Evolutionary conservation across 2,329 filamentous ascomycete species (phyloP), one percentile per base, ranked within the genome.

Genomic region (Bipolaris oryzae): DNA sequence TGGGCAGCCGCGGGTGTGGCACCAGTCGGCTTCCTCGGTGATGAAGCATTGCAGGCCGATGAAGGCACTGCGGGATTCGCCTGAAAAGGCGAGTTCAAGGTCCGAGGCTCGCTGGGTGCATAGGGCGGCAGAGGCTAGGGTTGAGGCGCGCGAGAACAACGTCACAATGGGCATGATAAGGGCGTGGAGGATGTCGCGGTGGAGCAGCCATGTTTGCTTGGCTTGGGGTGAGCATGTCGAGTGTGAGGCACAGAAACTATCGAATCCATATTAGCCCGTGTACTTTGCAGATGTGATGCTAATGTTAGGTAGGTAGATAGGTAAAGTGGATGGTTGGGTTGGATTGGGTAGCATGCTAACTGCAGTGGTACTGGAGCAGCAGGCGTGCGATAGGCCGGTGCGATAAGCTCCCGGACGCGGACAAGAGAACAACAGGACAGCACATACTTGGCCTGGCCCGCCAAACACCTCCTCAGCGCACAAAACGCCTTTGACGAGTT

Each of bases 21-120:
- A 85, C 83, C 84, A 87, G 59, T 85, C 81, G 57, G 82, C 80
- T 61, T 84, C 83, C 49, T 85, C 83, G 10, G 75, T 77, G 20
- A 87, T 70, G 56, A 86, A 85, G 71, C 83, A 86, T 59, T 85
- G 82, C 34, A 87, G 76, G 79, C 83, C 86, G 50, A 85, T 74
- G 66, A 84, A 87, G 1, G 84, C 83, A 57, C 80, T 80, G 42
- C 84, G 80, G 3, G 84, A 84, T 50, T 84, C 81, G 5, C 82
- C 82, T 1, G 80, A 78, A 69, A 85, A 87, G 2, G 84, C 84
- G 39, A 83, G 78, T 65, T 86, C 84, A 5, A 84, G 78, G 54
- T 86, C 84, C 52, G 81, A 78, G 15, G 77, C 76, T 55, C 79
- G 79, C 38, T 73, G 72, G 28, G 77, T 80, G 55, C 80, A 80